Evolutionary conservation across 768 basidiomycete genomes (phyloP).

Genomic region (Inosperma sp.): DNA sequence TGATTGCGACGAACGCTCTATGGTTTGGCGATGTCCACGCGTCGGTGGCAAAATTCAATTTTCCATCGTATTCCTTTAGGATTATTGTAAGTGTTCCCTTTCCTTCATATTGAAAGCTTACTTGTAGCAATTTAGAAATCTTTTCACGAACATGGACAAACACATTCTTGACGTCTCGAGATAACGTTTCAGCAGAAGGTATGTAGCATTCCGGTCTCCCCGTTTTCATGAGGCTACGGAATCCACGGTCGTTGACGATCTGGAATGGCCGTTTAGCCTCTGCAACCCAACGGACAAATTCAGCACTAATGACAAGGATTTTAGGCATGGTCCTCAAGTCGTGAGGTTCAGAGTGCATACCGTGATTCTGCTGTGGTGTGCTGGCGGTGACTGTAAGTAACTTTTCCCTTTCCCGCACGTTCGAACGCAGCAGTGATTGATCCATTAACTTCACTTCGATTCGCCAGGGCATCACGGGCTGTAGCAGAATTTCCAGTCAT

Average conservation of each 20-base stretch:
- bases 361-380: constrained; percentile 14
- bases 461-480: background rate
- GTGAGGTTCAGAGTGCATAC: constrained; percentile 13
- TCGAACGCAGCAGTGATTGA: constrained; percentile 25
- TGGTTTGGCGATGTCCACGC: constrained; percentile 36
- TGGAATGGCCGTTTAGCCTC: constrained; percentile 11
- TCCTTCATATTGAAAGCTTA: background rate
- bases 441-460: constrained; percentile 7
- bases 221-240: constrained; percentile 9
- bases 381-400: constrained; percentile 20
- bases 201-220: too few species aligned
- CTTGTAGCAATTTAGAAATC: constrained; percentile 12
- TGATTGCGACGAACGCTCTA: constrained; percentile 23
- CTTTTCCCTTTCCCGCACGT: too few species aligned
- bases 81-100: background rate
- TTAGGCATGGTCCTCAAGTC: too few species aligned
- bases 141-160: constrained; percentile 7
- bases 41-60: constrained; percentile 25
- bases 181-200: too few species aligned
- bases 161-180: too few species aligned
- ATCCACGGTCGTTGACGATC: constrained; percentile 14
- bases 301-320: constrained; percentile 5
- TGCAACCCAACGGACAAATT: constrained; percentile 11
- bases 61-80: constrained; percentile 4
- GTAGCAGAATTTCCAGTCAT: background rate